Evolutionary conservation across 2,329 filamentous ascomycete genomes (phyloP).

Genomic region (Cladosporium halotolerans): DNA sequence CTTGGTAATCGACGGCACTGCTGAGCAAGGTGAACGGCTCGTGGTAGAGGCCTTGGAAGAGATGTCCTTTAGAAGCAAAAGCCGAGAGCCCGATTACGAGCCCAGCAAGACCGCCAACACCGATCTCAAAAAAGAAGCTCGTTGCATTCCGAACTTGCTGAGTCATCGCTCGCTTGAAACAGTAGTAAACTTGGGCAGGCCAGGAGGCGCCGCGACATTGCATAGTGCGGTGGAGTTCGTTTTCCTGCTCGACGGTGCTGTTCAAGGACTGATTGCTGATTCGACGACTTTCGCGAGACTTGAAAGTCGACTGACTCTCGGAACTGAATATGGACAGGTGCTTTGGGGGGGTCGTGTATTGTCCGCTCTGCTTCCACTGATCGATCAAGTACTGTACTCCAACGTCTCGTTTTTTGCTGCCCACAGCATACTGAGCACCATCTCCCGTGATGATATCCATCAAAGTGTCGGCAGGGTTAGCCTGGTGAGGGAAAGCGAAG

Average conservation of each 20-base stretch:
- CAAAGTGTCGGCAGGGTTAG: slow-evolving; percentile 52
- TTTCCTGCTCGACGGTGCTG: slow-evolving; percentile 35
- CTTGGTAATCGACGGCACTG: slow-evolving; percentile 44
- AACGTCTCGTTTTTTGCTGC: slow-evolving; percentile 30
- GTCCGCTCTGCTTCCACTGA: slow-evolving; percentile 36
- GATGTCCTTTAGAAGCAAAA: slow-evolving; percentile 43
- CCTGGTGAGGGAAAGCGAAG: slow-evolving; percentile 43
- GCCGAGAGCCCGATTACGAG: slow-evolving; percentile 50
- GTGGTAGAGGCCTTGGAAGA: slow-evolving; percentile 50
- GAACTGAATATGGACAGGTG: slow-evolving; percentile 14
- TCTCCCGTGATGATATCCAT: slow-evolving; percentile 59
- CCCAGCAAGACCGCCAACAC: slow-evolving; percentile 47
- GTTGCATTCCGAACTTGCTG: slow-evolving; percentile 52
- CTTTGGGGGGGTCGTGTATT: slow-evolving; percentile 16
- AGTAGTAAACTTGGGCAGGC: slow-evolving; percentile 48
- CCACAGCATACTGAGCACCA: slow-evolving; percentile 42
- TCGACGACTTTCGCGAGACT: slow-evolving; percentile 17
- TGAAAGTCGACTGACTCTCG: slow-evolving; percentile 3
- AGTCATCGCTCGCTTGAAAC: slow-evolving; percentile 46
- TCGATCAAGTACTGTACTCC: slow-evolving; percentile 47
- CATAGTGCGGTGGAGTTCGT: slow-evolving; percentile 41
- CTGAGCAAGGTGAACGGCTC: slow-evolving; percentile 48
- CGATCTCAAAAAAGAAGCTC: slow-evolving; percentile 50
- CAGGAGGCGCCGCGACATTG: slow-evolving; percentile 46
- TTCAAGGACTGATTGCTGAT: slow-evolving; percentile 25